These are phyloP conservation scores for Selaginella moellendorffii DNA, from an alignment of 75 land plant species.

Conservation along the genomic window DNA sequence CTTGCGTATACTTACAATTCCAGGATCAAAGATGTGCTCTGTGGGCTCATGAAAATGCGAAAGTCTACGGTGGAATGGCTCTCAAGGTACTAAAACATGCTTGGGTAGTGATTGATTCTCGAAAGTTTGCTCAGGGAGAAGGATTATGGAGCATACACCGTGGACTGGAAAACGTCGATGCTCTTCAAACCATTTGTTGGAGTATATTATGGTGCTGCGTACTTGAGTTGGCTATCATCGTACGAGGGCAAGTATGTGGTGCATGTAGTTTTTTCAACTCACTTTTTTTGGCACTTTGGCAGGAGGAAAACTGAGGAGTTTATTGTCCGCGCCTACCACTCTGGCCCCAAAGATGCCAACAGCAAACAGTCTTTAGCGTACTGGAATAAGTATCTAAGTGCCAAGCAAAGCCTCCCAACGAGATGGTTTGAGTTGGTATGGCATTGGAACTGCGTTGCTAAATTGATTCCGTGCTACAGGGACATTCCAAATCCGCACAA, in stretches of 20 bases:
- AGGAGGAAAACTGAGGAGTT: conserved; percentile 87
- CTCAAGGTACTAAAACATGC: conserved; percentile 4
- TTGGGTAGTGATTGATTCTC: too few species aligned
- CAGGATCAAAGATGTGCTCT: neutral
- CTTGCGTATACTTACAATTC: neutral
- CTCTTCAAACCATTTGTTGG: neutral
- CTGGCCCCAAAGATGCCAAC: conserved; percentile 59
- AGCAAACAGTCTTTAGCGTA: conserved; percentile 47
- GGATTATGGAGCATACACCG: conserved; percentile 2
- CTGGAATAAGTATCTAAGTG: conserved; percentile 65
- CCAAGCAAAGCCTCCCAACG: conserved; percentile 53
- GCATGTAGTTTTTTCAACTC: neutral
- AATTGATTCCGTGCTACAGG: neutral
- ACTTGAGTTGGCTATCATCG: neutral
- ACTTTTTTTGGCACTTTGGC: neutral
- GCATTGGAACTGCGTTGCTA: neutral
- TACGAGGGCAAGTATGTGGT: conserved; percentile 4
- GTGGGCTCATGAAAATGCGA: conserved; percentile 4
- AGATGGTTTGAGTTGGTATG: conserved; percentile 17
- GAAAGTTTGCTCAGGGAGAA: neutral
- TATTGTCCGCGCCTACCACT: conserved; percentile 68
- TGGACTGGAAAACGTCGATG: conserved; percentile 2
- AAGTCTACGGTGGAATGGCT: neutral
- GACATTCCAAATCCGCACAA: neutral
- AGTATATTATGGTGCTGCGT: conserved; percentile 3